Evolutionary conservation across 1,139 yeast genomes (phyloP).

Genomic region (Lodderomyces parapsilosis): DNA sequence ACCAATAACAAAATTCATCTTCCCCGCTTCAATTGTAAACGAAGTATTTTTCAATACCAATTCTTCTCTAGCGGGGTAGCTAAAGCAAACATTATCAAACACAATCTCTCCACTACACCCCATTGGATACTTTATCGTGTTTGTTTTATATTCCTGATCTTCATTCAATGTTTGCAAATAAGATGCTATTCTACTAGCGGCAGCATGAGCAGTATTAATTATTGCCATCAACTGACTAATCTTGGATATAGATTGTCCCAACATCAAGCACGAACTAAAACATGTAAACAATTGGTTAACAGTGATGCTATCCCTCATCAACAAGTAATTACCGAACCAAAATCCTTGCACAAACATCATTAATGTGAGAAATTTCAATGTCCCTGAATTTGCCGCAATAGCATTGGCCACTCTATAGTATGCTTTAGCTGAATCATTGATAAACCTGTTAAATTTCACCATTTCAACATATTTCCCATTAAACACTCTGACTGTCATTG

Average conservation of each 20-base stretch:
- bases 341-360: slow-evolving; percentile 88
- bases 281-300: slow-evolving; percentile 75
- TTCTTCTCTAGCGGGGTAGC: slow-evolving; percentile 57
- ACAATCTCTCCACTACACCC: slow-evolving; percentile 43
- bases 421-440: slow-evolving; percentile 44
- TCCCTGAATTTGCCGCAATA: slow-evolving; percentile 57
- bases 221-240: slow-evolving; percentile 53
- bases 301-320: slow-evolving; percentile 45
- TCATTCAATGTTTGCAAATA: slow-evolving; percentile 8
- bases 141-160: background rate
- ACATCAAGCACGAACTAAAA: slow-evolving; percentile 73
- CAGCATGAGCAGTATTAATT: slow-evolving; percentile 64
- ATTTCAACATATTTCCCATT: slow-evolving; percentile 58
- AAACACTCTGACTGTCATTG: slow-evolving; percentile 59
- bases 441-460: slow-evolving; percentile 37
- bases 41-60: slow-evolving; percentile 46
- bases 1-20: slow-evolving; percentile 69
- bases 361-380: slow-evolving; percentile 56
- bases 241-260: slow-evolving; percentile 58
- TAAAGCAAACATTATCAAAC: slow-evolving; percentile 55
- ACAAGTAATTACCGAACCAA: slow-evolving; percentile 80
- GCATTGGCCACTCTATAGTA: slow-evolving; percentile 49
- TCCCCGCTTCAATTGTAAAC: slow-evolving; percentile 44
- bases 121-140: slow-evolving; percentile 23
- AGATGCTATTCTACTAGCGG: slow-evolving; percentile 40